Evolutionary conservation across 2,329 filamentous ascomycete genomes (phyloP), one percentile per base, ranked within the genome.

Genomic region (Colletotrichum kahawae): DNA sequence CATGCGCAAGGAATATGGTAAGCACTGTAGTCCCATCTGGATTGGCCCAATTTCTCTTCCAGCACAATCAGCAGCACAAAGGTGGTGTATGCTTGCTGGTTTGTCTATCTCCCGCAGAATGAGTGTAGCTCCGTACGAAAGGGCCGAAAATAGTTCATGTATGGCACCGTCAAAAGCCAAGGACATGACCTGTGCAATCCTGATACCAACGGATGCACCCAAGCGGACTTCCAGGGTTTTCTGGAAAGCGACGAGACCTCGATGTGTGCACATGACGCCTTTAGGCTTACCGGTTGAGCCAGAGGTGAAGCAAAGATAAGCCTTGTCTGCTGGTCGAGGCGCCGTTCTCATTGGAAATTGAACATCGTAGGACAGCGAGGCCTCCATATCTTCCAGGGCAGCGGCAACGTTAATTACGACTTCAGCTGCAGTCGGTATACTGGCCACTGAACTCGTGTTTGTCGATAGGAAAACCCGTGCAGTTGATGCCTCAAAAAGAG

Each of bases 241-340:
- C n/a, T 67, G 64, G 14, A 67, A 67, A 16, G 64, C 43, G 13
- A 67, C 64, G 33, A 67, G 64, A 57, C 64, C 64, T 16, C 13
- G 18, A 60, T 87, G 85, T 1, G 72, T 76, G 71, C 82, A 84
- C 8, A 83, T 18, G 7, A 87, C 84, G 0, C 83, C 85, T 76
- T 88, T 88, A 1, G 86, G 86, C 4, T 77, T 80, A 4, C 87
- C 86, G 2, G 86, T 87, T 7, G 83, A 84, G 0, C 86, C 86
- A 2, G 85, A 88, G 0, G 87, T 88, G 72, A 87, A 88, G 62
- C 83, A 84, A 0, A 88, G 33, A 70, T 86, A 88, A 0, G 85
- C 85, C 21, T 66, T 70, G 14, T 67, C 29, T 16, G 54, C 48
- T 13, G 64, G 64, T 27, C 64, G 64, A n/a, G 64, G 38, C 0